Percentiles rank a stretch among this genome's conserved stretches.
Conservation (phyloP, 768 basidiomycete species). For the Mycena rebaudengoi region DNA sequence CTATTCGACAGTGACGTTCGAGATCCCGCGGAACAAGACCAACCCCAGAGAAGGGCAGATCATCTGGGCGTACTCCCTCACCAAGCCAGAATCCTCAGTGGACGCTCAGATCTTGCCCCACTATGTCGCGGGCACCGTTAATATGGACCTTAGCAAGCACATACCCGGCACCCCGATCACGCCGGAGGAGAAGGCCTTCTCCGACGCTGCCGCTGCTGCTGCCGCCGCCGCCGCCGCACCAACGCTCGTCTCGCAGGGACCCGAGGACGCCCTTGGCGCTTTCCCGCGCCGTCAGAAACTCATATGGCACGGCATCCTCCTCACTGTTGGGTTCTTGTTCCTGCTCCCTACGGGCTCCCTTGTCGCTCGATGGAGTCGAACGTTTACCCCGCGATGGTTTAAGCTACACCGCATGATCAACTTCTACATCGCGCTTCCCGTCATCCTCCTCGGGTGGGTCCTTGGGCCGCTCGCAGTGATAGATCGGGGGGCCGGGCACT, state of each 20-base stretch:
- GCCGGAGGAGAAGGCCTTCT: too few relatives aligned
- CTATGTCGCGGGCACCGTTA: constrained; percentile 44
- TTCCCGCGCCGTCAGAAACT: constrained; percentile 48
- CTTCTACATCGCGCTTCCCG: constrained; percentile 55
- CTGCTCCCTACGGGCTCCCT: constrained; percentile 63
- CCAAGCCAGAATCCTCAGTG: constrained; percentile 37
- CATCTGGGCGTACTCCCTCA: constrained; percentile 52
- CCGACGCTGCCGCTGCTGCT: too few relatives aligned
- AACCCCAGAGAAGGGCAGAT: constrained; percentile 29
- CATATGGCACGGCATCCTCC: constrained; percentile 62
- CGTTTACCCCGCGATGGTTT: constrained; percentile 63
- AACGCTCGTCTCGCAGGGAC: constrained; percentile 8
- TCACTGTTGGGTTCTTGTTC: constrained; percentile 63
- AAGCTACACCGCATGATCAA: constrained; percentile 62
- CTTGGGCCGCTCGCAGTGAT: constrained; percentile 58
- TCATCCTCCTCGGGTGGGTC: constrained; percentile 57
- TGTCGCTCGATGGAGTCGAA: constrained; percentile 62
- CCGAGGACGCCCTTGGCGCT: constrained; percentile 20
- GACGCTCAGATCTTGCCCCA: constrained; percentile 37
- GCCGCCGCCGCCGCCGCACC: too few relatives aligned
- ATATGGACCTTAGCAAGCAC: constrained; percentile 43
- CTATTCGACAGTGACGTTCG: constrained; percentile 50
- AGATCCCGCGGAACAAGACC: constrained; percentile 50
- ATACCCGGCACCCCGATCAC: constrained; percentile 28
- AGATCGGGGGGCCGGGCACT: constrained; percentile 50